Conservation (phyloP, 352 stramenopile species). For the Globisporangium radiosum region DNA sequence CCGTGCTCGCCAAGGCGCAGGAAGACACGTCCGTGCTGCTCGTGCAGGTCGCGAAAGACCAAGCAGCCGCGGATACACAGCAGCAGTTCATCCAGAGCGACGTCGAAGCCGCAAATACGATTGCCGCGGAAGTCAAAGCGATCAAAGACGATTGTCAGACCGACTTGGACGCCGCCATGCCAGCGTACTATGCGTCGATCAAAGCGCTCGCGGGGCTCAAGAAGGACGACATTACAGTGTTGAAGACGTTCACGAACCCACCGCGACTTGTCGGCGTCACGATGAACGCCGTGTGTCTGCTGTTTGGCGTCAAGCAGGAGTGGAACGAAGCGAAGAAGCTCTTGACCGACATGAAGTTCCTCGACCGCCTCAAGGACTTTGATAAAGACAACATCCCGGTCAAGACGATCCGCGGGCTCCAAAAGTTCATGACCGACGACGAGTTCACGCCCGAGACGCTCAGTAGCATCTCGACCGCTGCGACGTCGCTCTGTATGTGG, state of each 20-base stretch:
- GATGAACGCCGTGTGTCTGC: conserved; percentile 89
- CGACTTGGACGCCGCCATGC: conserved; percentile 91
- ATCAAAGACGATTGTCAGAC: conserved; percentile 94
- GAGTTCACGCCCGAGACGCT: conserved; percentile 91
- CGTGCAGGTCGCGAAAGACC: conserved; percentile 87
- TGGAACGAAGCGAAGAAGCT: conserved; percentile 91
- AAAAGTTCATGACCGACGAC: conserved; percentile 86
- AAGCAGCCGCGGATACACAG: conserved; percentile 88
- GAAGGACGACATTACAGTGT: conserved; percentile 89
- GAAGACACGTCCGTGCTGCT: conserved; percentile 84
- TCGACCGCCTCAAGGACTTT: conserved; percentile 84
- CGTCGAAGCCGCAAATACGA: conserved; percentile 87
- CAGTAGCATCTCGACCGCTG: conserved; percentile 84
- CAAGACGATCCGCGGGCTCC: conserved; percentile 86
- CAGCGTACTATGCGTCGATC: conserved; percentile 88
- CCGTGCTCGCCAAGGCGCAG: conserved; percentile 85
- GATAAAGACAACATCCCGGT: conserved; percentile 87
- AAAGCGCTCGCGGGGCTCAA: conserved; percentile 88
- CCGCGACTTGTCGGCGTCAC: conserved; percentile 85
- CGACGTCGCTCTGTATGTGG: conserved; percentile 93
- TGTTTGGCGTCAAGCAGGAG: conserved; percentile 85
- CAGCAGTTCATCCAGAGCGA: conserved; percentile 89
- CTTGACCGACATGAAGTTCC: conserved; percentile 90
- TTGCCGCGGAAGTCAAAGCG: conserved; percentile 87
- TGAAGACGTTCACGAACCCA: conserved; percentile 91